Evolutionary conservation across 1,284 basidiomycete genomes (phyloP).

Genomic region (Coniophora puteana): DNA sequence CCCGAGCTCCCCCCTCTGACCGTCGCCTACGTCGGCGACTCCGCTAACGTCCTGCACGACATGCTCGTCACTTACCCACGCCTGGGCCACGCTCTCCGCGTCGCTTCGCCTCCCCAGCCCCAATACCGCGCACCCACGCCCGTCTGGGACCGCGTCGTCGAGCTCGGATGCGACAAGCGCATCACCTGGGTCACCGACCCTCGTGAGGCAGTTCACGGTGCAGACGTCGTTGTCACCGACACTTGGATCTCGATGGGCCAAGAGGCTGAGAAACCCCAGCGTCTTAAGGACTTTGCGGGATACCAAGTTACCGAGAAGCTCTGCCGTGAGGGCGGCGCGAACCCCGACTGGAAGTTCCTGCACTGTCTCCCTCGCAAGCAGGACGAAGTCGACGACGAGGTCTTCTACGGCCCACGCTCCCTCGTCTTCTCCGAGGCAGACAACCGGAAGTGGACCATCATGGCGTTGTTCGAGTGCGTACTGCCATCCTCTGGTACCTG

Average conservation of each 20-base stretch:
- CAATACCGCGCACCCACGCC: slow-evolving; percentile 74
- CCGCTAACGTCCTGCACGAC: slow-evolving; percentile 95
- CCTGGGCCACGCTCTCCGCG: slow-evolving; percentile 81
- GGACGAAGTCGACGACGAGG: slow-evolving; percentile 94
- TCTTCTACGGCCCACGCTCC: slow-evolving; percentile 75
- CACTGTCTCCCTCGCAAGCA: slow-evolving; percentile 94
- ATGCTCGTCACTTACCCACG: slow-evolving; percentile 95
- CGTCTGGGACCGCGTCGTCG: slow-evolving; percentile 78
- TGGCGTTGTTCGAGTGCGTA: slow-evolving; percentile 83
- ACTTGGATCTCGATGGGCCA: slow-evolving; percentile 99
- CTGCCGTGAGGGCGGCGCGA: slow-evolving; percentile 77
- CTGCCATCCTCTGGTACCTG: slow-evolving; percentile 1
- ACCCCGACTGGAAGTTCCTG: slow-evolving; percentile 91
- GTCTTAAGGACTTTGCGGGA: slow-evolving; percentile 84
- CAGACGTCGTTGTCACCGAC: slow-evolving; percentile 94
- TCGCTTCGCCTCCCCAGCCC: slow-evolving; percentile 70
- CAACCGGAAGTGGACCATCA: slow-evolving; percentile 93
- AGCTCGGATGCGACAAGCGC: slow-evolving; percentile 64
- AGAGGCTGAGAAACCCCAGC: slow-evolving; percentile 90
- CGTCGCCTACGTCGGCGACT: slow-evolving; percentile 92
- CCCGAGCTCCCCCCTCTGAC: slow-evolving; percentile 65
- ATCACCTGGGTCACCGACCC: slow-evolving; percentile 82
- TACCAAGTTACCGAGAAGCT: slow-evolving; percentile 93
- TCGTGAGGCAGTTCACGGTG: slow-evolving; percentile 81
- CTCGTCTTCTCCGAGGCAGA: slow-evolving; percentile 76